Evolutionary conservation across 768 basidiomycete species (phyloP).

Genomic region (Rubroboletus satanas): DNA sequence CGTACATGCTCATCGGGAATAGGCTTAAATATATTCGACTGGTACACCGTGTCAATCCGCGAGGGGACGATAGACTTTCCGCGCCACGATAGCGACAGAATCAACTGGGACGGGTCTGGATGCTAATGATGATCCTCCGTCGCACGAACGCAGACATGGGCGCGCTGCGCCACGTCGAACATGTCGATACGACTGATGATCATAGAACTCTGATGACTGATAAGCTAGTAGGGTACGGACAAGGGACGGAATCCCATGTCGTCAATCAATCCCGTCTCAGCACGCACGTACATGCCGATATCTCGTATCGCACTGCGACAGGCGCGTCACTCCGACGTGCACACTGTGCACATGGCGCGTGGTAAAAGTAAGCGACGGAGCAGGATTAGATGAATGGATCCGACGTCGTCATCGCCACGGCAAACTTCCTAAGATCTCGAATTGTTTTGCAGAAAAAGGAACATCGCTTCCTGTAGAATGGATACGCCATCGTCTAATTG

Average conservation of each 20-base stretch:
- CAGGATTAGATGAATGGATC: not conserved
- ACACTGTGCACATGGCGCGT: not conserved
- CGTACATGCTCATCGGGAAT: not conserved
- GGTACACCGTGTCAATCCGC: not conserved
- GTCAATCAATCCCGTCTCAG: not conserved
- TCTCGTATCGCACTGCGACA: not conserved
- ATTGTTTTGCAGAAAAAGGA: not conserved
- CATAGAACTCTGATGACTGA: not conserved
- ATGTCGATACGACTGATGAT: not conserved
- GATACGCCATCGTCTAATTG: not conserved
- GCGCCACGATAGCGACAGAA: not conserved
- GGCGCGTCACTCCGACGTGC: not conserved
- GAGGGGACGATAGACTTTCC: not conserved
- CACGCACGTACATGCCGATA: not conserved
- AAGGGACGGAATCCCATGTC: not conserved
- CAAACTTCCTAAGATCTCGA: not conserved
- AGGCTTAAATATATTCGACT: not conserved
- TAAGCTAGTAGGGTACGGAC: not conserved
- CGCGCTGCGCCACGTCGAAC: not conserved
- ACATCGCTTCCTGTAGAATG: conserved; percentile 8
- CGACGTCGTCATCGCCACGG: not conserved
- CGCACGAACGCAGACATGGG: not conserved
- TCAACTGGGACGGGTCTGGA: not conserved
- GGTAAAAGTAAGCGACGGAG: not conserved
- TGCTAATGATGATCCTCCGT: not conserved